Evolutionary conservation across 163 green algal species (phyloP), one percentile per base, ranked within the genome.

Genomic region (Coccomyxa subellipsoidea): DNA sequence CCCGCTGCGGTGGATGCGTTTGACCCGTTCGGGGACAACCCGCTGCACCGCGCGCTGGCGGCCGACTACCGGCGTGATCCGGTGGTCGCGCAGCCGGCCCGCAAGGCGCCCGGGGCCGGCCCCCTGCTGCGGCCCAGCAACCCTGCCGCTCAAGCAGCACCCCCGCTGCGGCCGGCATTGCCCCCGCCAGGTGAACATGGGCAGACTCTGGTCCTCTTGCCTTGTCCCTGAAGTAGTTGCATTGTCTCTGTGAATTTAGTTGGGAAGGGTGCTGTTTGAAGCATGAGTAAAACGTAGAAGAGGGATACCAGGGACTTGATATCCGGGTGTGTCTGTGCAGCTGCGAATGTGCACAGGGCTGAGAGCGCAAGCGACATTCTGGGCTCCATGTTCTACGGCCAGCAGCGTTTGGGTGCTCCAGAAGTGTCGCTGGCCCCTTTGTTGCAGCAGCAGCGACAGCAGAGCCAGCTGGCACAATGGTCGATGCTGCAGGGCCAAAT

Each of bases 1-100:
- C 38, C 34, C 1, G 38, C 31, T 9, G 25, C 31, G 36, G 2
- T 9, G 18, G 38, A 69, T 31, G 25, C 36, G 36, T 83, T 78
- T 69, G 72, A 83, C 69, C 79, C 69, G 59, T 83, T 83, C 31
- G 79, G 69, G 38, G 69, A 71, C 38, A 40, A 83, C 69, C 79
- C 79, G 4, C 69, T 83, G n/a, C 79, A 79, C 35, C 79, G 79
- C 32, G 79, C 79, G 7, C 71, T 83, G n/a, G 79, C 79, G 9
- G 25, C 18, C 10, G 69, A 83, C 69, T 81, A 72, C 40, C 39
- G n/a, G 31, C 47, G 31, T 9, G 77, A 81, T 40, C 77, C 77
- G 5, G 77, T 81, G 36, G 73, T 79, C 21, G 32, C 36, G 10
- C 37, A 59, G 8, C 73, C 73, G 23, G 25, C 71, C 71, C 71